These are phyloP conservation scores for Tetrapisispora arboricola DNA, from an alignment of 805 yeast genomes.

Conservation along the genomic window DNA sequence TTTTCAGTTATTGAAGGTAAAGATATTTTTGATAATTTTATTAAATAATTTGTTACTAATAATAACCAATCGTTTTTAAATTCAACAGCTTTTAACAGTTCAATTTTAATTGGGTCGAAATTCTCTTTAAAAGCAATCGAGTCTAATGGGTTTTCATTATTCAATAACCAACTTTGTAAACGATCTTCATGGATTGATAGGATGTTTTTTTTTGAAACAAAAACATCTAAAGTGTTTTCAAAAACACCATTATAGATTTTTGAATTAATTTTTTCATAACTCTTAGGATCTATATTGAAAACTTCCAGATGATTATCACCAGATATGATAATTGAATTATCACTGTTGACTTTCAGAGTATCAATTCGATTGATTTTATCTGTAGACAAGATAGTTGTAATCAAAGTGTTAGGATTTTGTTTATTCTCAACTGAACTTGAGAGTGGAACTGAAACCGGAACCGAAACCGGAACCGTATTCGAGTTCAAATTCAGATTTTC, in stretches of 20 bases:
- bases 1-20: background rate
- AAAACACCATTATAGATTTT: background rate
- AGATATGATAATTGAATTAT: slow-evolving; percentile 4
- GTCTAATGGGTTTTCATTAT: background rate
- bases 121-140: background rate
- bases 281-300: slow-evolving; percentile 9
- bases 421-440: background rate
- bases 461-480: too few species aligned
- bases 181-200: background rate
- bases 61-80: slow-evolving; percentile 20
- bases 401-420: background rate
- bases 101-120: background rate
- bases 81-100: background rate
- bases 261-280: background rate
- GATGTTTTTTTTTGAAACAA: slow-evolving; percentile 1
- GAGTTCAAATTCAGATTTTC: slow-evolving; percentile 19
- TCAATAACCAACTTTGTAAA: slow-evolving; percentile 1
- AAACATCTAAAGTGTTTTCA: slow-evolving; percentile 1
- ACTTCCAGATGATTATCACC: slow-evolving; percentile 14
- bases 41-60: slow-evolving; percentile 6
- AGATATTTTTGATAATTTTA: slow-evolving; percentile 13
- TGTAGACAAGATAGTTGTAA: background rate
- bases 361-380: background rate
- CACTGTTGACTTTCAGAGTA: background rate
- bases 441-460: too few species aligned